These are phyloP conservation scores for Pyracantha coccinea DNA, from an alignment of 331 rosid genomes.

Conservation along the genomic window DNA sequence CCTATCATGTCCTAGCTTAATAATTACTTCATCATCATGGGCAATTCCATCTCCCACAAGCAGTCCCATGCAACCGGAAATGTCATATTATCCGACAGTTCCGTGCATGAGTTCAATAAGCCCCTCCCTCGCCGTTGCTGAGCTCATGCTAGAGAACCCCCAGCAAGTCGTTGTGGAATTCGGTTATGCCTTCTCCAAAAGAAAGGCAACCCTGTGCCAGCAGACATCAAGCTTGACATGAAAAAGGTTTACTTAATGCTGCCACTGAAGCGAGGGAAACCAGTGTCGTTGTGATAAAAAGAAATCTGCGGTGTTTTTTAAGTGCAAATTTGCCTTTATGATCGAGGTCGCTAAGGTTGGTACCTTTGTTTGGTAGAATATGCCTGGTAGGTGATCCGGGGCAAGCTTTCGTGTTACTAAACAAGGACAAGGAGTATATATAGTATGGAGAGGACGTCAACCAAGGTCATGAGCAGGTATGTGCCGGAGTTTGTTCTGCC, in stretches of 20 bases:
- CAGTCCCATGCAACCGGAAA: conserved; percentile 20
- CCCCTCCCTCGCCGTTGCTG: conserved; percentile 54
- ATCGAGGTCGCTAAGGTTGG: conserved; percentile 24
- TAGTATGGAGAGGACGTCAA: not conserved
- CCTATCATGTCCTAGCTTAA: no score
- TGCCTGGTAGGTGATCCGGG: conserved; percentile 19
- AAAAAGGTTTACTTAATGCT: conserved; percentile 55
- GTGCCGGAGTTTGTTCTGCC: conserved; percentile 30
- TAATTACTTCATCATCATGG: conserved; percentile 28
- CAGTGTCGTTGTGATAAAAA: conserved; percentile 30
- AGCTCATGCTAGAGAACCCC: conserved; percentile 80
- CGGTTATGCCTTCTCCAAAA: conserved; percentile 28
- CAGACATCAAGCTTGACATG: conserved; percentile 50
- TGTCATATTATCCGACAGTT: conserved; percentile 54
- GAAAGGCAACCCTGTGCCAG: conserved; percentile 48
- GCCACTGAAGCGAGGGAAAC: conserved; percentile 67
- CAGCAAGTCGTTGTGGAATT: conserved; percentile 74
- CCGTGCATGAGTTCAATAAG: conserved; percentile 45
- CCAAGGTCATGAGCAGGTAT: conserved; percentile 1
- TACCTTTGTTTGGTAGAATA: conserved; percentile 46
- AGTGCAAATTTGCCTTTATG: conserved; percentile 28
- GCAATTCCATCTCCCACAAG: conserved; percentile 37
- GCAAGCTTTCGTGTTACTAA: conserved; percentile 1
- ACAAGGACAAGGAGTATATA: conserved; percentile 11
- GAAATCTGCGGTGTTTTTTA: conserved; percentile 38